Evolutionary conservation across 805 yeast species (phyloP), one percentile per base, ranked within the genome.

Genomic region (Yarrowia sp.): DNA sequence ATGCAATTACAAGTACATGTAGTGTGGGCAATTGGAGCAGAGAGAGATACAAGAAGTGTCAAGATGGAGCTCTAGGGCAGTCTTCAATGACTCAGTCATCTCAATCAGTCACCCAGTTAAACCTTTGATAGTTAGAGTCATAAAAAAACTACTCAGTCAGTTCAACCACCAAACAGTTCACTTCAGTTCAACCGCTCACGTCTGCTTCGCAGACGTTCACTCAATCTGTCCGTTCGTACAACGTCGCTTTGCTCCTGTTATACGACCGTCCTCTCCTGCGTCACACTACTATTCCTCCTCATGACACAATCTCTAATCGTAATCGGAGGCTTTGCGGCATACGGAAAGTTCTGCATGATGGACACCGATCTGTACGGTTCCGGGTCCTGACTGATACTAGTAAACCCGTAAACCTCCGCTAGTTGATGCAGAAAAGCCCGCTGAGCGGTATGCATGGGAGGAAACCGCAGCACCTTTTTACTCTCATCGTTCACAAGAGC

Each of bases 341-440:
- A 59, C 3, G 65, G 65, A 14, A 8, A 45, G 22, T 63, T 63
- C 56, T 63, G 67, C 56, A 63, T 48, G 35, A 63, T 48, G 11
- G 67, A 63, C 5, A 63, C 67, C 9, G 89, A 85, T 70, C 97
- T 78, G 66, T 85, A 82, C 0, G 97, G 97, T 72, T 91, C 97
- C 2, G 85, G 85, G 76, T 91, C 97, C 71, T 90, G 95, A 1
- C 93, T 85, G 73, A 90, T 92, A 0, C 89, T 81, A 72, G 84
- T 87, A 12, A 91, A 73, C 12, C 83, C 80, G 75, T 81, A 91
- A 0, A 86, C 77, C 35, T 82, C 85, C 0, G 92, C 88, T 49
- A 92, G 74, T 65, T 86, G 87, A 74, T 88, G 94, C 35, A 92
- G 78, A 74, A 92, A 91, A 70, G 81, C 80, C 58, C 97, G 81